phyloP scores from a whole-genome alignment of 2,329 filamentous ascomycete genomes.

The Tothia fuscella region DNA sequence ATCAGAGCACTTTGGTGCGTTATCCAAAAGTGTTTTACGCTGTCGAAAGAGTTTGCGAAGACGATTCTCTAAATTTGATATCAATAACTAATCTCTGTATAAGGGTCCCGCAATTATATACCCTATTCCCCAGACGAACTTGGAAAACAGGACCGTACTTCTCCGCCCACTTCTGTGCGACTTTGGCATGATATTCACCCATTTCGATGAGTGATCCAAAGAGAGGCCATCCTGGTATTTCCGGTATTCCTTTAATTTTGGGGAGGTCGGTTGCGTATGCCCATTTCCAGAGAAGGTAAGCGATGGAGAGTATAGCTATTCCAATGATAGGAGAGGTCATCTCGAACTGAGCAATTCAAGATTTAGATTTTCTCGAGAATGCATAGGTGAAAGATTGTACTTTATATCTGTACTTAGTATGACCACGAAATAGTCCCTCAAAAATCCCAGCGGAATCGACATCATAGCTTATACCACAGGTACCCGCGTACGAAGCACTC shows the following conservation, averaged over 20 bases:
- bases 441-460: too few species aligned
- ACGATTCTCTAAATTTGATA: conserved; percentile 46
- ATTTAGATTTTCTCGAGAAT: too few species aligned
- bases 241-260: conserved; percentile 37
- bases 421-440: too few species aligned
- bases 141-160: conserved; percentile 39
- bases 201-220: conserved; percentile 39
- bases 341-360: background rate
- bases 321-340: conserved; percentile 9
- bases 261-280: conserved; percentile 33
- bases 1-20: conserved; percentile 67
- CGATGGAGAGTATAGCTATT: conserved; percentile 2
- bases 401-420: too few species aligned
- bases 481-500: too few species aligned
- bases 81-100: background rate
- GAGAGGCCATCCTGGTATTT: conserved; percentile 41
- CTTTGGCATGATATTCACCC: conserved; percentile 41
- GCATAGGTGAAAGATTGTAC: too few species aligned
- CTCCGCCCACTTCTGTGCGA: conserved; percentile 37
- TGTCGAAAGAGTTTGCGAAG: conserved; percentile 67
- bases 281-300: conserved; percentile 1
- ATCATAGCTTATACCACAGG: too few species aligned
- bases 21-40: conserved; percentile 64
- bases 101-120: conserved; percentile 20
- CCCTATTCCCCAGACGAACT: conserved; percentile 42